Conservation (phyloP, 2,329 filamentous ascomycete genomes). For the Purpureocillium lavendulum region DNA sequence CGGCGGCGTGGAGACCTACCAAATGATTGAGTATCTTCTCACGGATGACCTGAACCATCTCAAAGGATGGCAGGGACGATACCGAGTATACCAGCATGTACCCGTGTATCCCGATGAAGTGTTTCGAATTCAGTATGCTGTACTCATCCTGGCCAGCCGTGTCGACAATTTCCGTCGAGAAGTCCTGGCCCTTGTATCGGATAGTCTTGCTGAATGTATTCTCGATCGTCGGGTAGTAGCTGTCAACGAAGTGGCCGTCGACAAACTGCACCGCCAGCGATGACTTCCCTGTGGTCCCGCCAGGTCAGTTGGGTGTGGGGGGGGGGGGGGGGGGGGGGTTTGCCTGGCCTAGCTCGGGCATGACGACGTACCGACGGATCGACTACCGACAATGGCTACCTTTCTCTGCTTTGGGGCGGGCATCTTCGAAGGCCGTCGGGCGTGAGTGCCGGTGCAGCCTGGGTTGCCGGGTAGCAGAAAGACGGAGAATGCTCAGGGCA, state of each 20-base stretch:
- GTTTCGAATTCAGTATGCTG: constrained; percentile 95
- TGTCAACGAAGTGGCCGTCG: constrained; percentile 96
- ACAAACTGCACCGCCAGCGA: constrained; percentile 96
- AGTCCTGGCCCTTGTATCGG: constrained; percentile 87
- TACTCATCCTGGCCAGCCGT: constrained; percentile 99
- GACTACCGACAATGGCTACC: constrained; percentile 90
- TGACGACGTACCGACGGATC: constrained; percentile 58
- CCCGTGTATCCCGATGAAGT: constrained; percentile 97
- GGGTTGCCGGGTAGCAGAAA: too few relatives aligned
- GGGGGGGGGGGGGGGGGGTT: too few relatives aligned
- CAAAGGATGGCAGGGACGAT: constrained; percentile 84
- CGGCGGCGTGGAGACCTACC: too few relatives aligned
- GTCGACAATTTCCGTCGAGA: constrained; percentile 93
- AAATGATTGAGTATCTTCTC: constrained; percentile 97
- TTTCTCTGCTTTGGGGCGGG: constrained; percentile 79
- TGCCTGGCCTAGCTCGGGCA: not conserved
- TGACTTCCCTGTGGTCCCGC: constrained; percentile 66
- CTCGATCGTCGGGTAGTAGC: constrained; percentile 98
- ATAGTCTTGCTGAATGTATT: constrained; percentile 98
- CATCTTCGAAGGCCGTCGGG: constrained; percentile 42
- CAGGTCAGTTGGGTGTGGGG: not conserved
- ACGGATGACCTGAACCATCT: constrained; percentile 92
- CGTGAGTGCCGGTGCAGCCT: not conserved
- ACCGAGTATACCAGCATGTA: constrained; percentile 99
- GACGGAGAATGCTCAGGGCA: too few relatives aligned